phyloP scores from a whole-genome alignment of 2,329 filamentous ascomycete species.

The Diaporthe humulicola region DNA sequence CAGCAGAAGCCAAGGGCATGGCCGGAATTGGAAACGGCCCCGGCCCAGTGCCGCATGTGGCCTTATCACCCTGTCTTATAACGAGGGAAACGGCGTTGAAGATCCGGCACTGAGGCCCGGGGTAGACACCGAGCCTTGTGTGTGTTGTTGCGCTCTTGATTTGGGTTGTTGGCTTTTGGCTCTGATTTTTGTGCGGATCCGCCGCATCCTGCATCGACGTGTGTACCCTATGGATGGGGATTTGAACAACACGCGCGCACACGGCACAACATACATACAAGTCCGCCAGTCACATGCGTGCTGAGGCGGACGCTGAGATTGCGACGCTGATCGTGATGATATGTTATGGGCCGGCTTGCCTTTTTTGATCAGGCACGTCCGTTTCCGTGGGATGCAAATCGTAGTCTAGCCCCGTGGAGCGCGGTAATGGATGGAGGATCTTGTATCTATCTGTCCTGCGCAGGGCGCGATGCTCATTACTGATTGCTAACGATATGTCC shows the following conservation, averaged over 20 bases:
- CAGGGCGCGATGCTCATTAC: neutral
- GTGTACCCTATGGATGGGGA: neutral
- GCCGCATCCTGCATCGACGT: neutral
- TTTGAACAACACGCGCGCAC: neutral
- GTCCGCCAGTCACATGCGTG: constrained; percentile 11
- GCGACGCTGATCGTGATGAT: constrained; percentile 26
- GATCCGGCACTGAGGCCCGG: constrained; percentile 31
- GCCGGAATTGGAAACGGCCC: constrained; percentile 25
- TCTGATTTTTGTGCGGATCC: constrained; percentile 23
- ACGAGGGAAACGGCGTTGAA: neutral
- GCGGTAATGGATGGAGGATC: neutral
- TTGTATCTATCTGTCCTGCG: neutral
- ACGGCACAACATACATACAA: neutral
- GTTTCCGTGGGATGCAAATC: neutral
- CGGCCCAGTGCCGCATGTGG: constrained; percentile 3
- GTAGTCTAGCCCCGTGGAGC: neutral
- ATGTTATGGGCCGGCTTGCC: neutral
- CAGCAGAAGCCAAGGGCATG: constrained; percentile 17
- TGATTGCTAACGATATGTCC: neutral
- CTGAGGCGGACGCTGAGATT: neutral
- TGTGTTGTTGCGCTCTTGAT: too few relatives aligned
- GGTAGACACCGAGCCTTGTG: constrained; percentile 8
- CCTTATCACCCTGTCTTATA: constrained; percentile 28
- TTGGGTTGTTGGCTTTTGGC: too few relatives aligned
- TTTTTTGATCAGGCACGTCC: neutral